A percentile compares a stretch with the other conserved stretches of the same genome.
These are phyloP conservation scores for Penicillium goetzii DNA, from an alignment of 495 filamentous ascomycete genomes.

Conservation along the genomic window DNA sequence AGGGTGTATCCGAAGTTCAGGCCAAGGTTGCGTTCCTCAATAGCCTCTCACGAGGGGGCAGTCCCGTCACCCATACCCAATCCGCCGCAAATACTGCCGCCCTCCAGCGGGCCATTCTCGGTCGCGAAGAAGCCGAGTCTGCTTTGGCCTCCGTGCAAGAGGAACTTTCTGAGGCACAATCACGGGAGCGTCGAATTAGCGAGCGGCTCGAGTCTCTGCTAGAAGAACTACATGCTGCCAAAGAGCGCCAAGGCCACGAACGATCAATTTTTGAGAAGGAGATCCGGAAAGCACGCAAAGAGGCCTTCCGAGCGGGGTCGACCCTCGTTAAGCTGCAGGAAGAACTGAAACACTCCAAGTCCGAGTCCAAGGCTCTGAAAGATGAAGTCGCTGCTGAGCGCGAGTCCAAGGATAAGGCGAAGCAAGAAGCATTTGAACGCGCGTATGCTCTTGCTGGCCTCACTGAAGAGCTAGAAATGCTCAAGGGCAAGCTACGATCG, in stretches of 20 bases:
- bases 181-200: conserved; percentile 71
- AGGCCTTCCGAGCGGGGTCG: conserved; percentile 82
- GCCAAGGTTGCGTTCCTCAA: conserved; percentile 87
- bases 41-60: conserved; percentile 63
- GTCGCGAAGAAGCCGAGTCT: conserved; percentile 77
- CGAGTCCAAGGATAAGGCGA: conserved; percentile 54
- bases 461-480: conserved; percentile 71
- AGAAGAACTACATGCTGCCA: conserved; percentile 74
- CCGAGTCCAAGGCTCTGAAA: conserved; percentile 54
- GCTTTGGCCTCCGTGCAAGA: conserved; percentile 59
- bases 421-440: conserved; percentile 78
- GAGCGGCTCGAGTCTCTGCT: conserved; percentile 78
- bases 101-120: conserved; percentile 77
- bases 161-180: conserved; percentile 70
- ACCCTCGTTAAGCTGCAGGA: conserved; percentile 77
- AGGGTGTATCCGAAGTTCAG: conserved; percentile 72
- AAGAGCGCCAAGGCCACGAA: conserved; percentile 76
- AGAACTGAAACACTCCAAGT: conserved; percentile 72
- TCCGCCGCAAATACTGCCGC: conserved; percentile 63
- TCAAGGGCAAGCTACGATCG: conserved; percentile 63
- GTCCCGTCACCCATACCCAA: conserved; percentile 59
- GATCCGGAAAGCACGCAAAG: conserved; percentile 77
- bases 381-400: conserved; percentile 57
- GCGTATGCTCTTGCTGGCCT: conserved; percentile 72
- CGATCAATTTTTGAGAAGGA: conserved; percentile 82